phyloP scores from a whole-genome alignment of 2,329 filamentous ascomycete genomes.

The Torrubiella hemipterigena region DNA sequence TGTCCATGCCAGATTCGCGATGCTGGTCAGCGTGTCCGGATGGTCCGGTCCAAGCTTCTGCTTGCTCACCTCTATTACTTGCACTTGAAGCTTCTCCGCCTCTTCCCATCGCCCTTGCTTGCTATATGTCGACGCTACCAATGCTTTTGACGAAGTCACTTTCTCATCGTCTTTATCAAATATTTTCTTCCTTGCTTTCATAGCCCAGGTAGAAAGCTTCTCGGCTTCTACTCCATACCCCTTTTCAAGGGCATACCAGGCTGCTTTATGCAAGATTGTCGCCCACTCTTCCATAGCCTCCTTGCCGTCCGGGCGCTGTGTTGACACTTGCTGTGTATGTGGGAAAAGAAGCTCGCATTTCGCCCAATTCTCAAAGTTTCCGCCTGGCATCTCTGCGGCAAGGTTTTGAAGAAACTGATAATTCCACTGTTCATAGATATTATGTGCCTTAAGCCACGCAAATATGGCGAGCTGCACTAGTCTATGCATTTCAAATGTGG shows the following conservation, averaged over 20 bases:
- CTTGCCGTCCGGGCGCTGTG: conserved; percentile 7
- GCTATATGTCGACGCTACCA: conserved; percentile 6
- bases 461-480: too few relatives aligned
- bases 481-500: too few relatives aligned
- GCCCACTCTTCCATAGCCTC: too few relatives aligned
- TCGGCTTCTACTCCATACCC: conserved; percentile 7
- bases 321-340: conserved; percentile 8
- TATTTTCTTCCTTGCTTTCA: conserved; percentile 8
- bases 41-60: conserved; percentile 8
- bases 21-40: conserved; percentile 2
- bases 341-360: conserved; percentile 10
- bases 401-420: too few relatives aligned
- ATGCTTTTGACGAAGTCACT: conserved; percentile 2
- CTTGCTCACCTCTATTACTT: conserved; percentile 8
- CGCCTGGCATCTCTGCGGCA: conserved; percentile 8
- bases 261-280: conserved; percentile 10
- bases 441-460: too few relatives aligned
- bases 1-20: conserved; percentile 2
- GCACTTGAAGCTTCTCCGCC: not conserved
- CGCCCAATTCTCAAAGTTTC: conserved; percentile 11
- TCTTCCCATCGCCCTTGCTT: not conserved
- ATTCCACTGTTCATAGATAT: too few relatives aligned
- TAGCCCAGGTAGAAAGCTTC: conserved; percentile 5
- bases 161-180: conserved; percentile 5
- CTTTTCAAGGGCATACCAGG: conserved; percentile 9